phyloP scores from a whole-genome alignment of 2,329 filamentous ascomycete species.

The Periglandula ipomoeae region DNA sequence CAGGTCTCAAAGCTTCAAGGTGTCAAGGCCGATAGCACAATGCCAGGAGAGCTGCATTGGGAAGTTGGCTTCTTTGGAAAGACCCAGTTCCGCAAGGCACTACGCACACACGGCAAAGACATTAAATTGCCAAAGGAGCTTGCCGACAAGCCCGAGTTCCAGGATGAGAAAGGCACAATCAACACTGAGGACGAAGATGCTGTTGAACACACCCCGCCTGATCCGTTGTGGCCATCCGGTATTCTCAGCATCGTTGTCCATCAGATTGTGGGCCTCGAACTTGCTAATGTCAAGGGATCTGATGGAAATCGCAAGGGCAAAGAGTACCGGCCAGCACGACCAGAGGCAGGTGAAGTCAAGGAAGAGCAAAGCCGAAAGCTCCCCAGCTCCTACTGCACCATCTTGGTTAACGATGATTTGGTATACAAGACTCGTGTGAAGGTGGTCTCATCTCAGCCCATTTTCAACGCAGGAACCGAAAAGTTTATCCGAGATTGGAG shows the following conservation, averaged over 20 bases:
- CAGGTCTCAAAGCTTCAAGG: constrained; percentile 77
- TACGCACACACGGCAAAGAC: constrained; percentile 82
- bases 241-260: constrained; percentile 80
- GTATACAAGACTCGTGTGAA: constrained; percentile 93
- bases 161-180: constrained; percentile 74
- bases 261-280: constrained; percentile 88
- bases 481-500: constrained; percentile 90
- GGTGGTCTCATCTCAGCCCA: constrained; percentile 86
- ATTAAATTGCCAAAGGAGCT: constrained; percentile 65
- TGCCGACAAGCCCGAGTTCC: constrained; percentile 63
- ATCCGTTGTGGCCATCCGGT: constrained; percentile 93
- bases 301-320: constrained; percentile 70
- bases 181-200: constrained; percentile 68
- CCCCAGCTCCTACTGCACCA: constrained; percentile 89
- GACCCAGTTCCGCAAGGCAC: constrained; percentile 73
- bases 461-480: constrained; percentile 95
- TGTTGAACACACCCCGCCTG: constrained; percentile 80
- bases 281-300: constrained; percentile 85
- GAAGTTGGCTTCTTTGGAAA: constrained; percentile 94
- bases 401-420: constrained; percentile 79
- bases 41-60: constrained; percentile 93
- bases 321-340: constrained; percentile 82
- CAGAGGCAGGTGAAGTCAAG: constrained; percentile 71
- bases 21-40: constrained; percentile 72
- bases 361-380: constrained; percentile 74